These are phyloP conservation scores for Leucocoprinus birnbaumii DNA, from an alignment of 768 basidiomycete species.

Conservation along the genomic window DNA sequence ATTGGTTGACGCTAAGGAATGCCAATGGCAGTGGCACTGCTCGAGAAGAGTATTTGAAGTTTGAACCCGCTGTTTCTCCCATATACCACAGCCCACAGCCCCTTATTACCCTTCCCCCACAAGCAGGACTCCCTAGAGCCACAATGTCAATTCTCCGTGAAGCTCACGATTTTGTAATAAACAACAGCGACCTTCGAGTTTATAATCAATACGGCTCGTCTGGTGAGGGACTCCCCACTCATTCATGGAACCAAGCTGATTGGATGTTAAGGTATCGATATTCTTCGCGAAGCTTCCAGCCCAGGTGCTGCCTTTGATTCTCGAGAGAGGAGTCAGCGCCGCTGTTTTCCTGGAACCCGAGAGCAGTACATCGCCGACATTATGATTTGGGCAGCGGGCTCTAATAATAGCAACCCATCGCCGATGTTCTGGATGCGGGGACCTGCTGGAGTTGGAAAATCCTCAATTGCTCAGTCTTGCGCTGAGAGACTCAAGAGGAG, in stretches of 20 bases:
- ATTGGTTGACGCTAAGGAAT: too few relatives aligned
- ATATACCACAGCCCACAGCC: too few relatives aligned
- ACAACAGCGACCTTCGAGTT: too few relatives aligned
- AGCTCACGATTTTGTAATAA: not conserved
- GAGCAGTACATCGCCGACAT: not conserved
- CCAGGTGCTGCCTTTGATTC: not conserved
- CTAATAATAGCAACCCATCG: not conserved
- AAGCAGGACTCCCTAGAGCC: not conserved
- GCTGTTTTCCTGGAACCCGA: not conserved
- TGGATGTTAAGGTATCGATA: not conserved
- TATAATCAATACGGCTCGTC: too few relatives aligned
- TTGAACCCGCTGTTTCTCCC: too few relatives aligned
- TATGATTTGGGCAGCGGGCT: not conserved
- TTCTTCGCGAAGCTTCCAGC: not conserved
- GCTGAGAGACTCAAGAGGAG: not conserved
- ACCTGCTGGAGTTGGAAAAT: slow-evolving; percentile 9
- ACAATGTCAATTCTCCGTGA: not conserved
- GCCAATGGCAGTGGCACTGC: too few relatives aligned
- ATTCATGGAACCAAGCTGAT: not conserved
- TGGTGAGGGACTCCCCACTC: too few relatives aligned
- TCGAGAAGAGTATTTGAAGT: too few relatives aligned
- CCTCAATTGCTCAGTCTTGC: slow-evolving; percentile 7
- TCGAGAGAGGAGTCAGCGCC: not conserved
- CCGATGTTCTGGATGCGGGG: slow-evolving; percentile 1
- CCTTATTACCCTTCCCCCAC: too few relatives aligned